Evolutionary conservation across 83 land plant species (phyloP).

Genomic region (Picea engelmannii): DNA sequence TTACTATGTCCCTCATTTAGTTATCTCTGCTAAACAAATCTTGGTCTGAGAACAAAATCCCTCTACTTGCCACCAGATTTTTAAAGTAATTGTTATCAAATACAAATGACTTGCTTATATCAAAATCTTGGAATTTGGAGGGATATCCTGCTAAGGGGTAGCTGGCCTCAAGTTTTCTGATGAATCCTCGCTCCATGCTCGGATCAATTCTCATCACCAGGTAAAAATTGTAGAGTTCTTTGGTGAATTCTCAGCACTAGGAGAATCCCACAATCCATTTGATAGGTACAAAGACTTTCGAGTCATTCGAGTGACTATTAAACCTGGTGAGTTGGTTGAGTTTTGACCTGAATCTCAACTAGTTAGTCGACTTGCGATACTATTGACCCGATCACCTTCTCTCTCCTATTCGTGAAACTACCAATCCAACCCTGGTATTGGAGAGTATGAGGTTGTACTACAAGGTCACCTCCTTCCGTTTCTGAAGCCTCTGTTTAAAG

Average conservation of each 20-base stretch:
- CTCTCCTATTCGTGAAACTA: too few relatives aligned
- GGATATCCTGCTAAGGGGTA: slow-evolving; percentile 28
- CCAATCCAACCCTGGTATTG: too few relatives aligned
- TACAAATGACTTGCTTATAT: slow-evolving; percentile 39
- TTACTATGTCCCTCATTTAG: slow-evolving; percentile 40
- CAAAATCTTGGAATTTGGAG: slow-evolving; percentile 48
- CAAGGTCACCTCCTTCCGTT: too few relatives aligned
- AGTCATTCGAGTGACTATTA: too few relatives aligned
- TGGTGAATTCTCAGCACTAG: slow-evolving; percentile 23
- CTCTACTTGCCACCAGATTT: slow-evolving; percentile 47
- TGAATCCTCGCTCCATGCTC: not conserved
- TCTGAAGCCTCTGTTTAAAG: too few relatives aligned
- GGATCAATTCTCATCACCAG: slow-evolving; percentile 15
- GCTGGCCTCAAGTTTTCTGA: not conserved
- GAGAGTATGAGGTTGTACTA: too few relatives aligned
- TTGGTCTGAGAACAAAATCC: slow-evolving; percentile 36
- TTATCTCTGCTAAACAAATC: slow-evolving; percentile 22
- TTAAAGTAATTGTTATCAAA: slow-evolving; percentile 82
- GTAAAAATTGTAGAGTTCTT: slow-evolving; percentile 26
- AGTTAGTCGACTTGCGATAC: too few relatives aligned
- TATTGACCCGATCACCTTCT: too few relatives aligned
- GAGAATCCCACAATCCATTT: slow-evolving; percentile 20
- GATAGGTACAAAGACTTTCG: too few relatives aligned
- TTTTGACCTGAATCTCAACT: too few relatives aligned
- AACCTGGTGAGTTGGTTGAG: too few relatives aligned